Percentiles rank a stretch among this genome's conserved stretches.
Evolutionary conservation across 306 rosid species (phyloP).

Genomic region (Bauhinia variegata): DNA sequence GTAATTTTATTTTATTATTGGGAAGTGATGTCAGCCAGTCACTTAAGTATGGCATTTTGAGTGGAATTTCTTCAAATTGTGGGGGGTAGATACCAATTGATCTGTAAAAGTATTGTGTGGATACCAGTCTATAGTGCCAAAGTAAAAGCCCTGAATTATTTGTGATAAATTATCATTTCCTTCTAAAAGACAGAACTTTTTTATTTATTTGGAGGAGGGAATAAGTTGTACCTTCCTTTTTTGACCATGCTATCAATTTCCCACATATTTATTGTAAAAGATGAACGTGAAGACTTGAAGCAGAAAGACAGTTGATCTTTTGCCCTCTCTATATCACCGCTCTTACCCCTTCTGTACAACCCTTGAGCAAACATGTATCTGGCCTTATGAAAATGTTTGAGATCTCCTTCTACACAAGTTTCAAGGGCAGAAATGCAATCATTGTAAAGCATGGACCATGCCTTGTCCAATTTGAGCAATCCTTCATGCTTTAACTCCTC

Average conservation of each 20-base stretch:
- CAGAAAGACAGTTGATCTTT: slow-evolving; percentile 96
- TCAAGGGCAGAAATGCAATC: slow-evolving; percentile 93
- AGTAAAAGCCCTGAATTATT: slow-evolving; percentile 16
- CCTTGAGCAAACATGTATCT: slow-evolving; percentile 97
- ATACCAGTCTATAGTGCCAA: slow-evolving; percentile 7
- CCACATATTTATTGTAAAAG: slow-evolving; percentile 99
- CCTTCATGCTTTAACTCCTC: slow-evolving; percentile 60
- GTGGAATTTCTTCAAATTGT: slow-evolving; percentile 19
- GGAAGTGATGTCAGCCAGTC: slow-evolving; percentile 25
- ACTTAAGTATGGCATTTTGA: slow-evolving; percentile 6
- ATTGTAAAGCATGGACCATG: slow-evolving; percentile 76
- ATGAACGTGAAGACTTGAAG: slow-evolving; percentile 95
- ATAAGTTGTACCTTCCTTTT: slow-evolving; percentile 78
- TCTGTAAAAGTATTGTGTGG: not conserved
- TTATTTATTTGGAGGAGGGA: not conserved
- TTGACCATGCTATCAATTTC: slow-evolving; percentile 94
- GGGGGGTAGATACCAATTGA: slow-evolving; percentile 15
- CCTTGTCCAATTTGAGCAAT: slow-evolving; percentile 60
- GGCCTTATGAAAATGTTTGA: slow-evolving; percentile 97
- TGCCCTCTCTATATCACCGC: slow-evolving; percentile 78
- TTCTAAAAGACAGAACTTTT: slow-evolving; percentile 13
- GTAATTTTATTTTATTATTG: slow-evolving; percentile 22
- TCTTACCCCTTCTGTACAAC: slow-evolving; percentile 72
- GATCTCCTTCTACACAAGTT: slow-evolving; percentile 96
- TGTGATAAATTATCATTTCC: slow-evolving; percentile 4